Evolutionary conservation across 1,284 basidiomycete genomes (phyloP).

Genomic region (Cryptococcus hybrid): DNA sequence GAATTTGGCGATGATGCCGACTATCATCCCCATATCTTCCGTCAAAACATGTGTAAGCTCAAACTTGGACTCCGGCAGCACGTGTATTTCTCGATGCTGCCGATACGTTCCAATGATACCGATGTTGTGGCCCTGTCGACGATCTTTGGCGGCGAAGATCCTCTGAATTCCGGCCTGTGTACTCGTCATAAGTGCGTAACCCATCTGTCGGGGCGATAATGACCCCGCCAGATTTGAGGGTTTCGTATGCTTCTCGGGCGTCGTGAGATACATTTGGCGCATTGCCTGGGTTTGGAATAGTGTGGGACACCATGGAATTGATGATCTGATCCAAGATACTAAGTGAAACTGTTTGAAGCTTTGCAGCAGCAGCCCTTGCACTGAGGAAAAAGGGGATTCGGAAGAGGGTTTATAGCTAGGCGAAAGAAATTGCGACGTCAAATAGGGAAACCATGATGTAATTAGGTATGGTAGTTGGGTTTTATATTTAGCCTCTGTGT

Average conservation of each 20-base stretch:
- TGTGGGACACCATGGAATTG: neutral
- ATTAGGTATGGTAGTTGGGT: too few species aligned
- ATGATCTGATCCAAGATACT: neutral
- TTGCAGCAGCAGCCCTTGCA: too few species aligned
- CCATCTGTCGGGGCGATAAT: neutral
- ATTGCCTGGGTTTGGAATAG: neutral
- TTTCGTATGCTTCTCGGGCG: neutral
- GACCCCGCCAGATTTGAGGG: neutral
- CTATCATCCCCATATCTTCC: neutral
- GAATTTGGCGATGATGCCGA: neutral
- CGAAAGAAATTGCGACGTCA: too few species aligned
- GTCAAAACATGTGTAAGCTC: neutral
- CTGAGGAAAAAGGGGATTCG: too few species aligned
- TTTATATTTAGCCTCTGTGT: too few species aligned
- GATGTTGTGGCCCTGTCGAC: neutral
- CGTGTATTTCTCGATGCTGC: neutral
- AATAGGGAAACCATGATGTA: too few species aligned
- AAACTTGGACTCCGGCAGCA: neutral
- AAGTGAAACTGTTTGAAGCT: too few species aligned
- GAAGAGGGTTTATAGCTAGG: too few species aligned
- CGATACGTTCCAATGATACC: neutral
- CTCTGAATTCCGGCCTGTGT: neutral
- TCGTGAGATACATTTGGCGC: neutral
- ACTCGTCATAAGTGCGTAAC: neutral
- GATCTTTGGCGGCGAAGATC: neutral